These are phyloP conservation scores for Epichloe baconii DNA, from an alignment of 2,329 filamentous ascomycete genomes.

Conservation along the genomic window DNA sequence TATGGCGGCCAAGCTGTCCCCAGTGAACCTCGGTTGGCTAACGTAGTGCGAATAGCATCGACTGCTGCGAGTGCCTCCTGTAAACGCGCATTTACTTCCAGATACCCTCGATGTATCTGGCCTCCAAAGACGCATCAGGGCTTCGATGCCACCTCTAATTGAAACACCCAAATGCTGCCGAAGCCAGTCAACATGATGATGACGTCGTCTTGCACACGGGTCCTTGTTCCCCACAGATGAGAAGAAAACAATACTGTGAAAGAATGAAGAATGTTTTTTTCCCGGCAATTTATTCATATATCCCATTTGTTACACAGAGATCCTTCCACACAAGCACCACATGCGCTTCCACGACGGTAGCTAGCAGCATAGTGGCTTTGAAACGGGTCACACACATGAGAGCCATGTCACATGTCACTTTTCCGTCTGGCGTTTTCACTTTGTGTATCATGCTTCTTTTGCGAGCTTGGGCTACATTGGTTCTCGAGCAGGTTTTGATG, in stretches of 20 bases:
- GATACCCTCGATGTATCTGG: background rate
- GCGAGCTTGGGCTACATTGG: background rate
- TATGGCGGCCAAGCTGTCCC: background rate
- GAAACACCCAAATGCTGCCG: background rate
- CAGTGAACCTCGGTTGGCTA: background rate
- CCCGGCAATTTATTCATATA: background rate
- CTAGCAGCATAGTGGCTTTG: background rate
- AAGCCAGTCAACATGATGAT: background rate
- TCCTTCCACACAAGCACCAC: background rate
- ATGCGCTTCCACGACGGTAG: background rate
- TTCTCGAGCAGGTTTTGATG: background rate
- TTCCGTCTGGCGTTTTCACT: background rate
- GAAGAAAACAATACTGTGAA: background rate
- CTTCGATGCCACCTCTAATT: background rate
- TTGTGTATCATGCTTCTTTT: background rate
- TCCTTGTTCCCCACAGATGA: background rate
- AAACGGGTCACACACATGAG: background rate
- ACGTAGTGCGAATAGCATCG: slow-evolving; percentile 16
- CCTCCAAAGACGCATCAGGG: background rate
- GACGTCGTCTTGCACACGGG: background rate
- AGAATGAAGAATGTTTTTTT: background rate
- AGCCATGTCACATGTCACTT: background rate
- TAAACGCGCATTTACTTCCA: slow-evolving; percentile 9
- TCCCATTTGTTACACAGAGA: background rate
- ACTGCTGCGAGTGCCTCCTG: slow-evolving; percentile 29